Evolutionary conservation across 2,329 filamentous ascomycete genomes (phyloP), one percentile per base, ranked within the genome.

Genomic region (Alternaria arborescens): DNA sequence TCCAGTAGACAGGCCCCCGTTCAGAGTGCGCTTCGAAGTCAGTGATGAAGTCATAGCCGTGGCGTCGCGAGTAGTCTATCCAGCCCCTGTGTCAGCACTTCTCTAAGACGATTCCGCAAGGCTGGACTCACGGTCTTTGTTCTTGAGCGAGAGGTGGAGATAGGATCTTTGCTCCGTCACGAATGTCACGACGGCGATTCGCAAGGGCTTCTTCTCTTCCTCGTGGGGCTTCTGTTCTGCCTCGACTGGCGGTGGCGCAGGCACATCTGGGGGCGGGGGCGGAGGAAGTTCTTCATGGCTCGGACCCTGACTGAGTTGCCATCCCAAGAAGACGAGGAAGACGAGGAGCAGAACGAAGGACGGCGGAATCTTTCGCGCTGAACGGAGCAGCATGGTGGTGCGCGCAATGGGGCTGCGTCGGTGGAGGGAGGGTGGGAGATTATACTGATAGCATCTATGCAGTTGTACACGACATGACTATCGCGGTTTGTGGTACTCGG

Each of bases 31-130:
- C 62, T 69, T 80, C 78, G 56, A 77, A 80, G 62, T 80, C 79
- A 59, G 78, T 70, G 56, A 79, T 66, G 56, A 81, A 67, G 59
- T 78, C 78, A 60, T 80, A 78, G 62, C 75, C 74, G 59, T 81
- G 78, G 52, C 76, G 78, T 41, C 73, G 74, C 0, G 75, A 75
- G 50, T 81, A 81, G 56, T 77, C 78, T 79, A 22, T 8, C 5
- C 0, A n/a, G 38, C 11, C 6, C 6, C 20, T 59, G 43, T 60
- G 58, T 67, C 55, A 60, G 54, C 4, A 18, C 20, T 6, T 20
- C 8, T n/a, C 18, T 18, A 26, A 16, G 32, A 11, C 14, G 16
- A 10, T 12, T 1, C 14, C n/a, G 34, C 20, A 34, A 38, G 30
- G 10, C 38, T 22, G 22, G 4, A 58, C 75, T 67, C 65, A 79